Conservation (phyloP, 1,284 basidiomycete genomes). For the Microbotryum violaceum region DNA sequence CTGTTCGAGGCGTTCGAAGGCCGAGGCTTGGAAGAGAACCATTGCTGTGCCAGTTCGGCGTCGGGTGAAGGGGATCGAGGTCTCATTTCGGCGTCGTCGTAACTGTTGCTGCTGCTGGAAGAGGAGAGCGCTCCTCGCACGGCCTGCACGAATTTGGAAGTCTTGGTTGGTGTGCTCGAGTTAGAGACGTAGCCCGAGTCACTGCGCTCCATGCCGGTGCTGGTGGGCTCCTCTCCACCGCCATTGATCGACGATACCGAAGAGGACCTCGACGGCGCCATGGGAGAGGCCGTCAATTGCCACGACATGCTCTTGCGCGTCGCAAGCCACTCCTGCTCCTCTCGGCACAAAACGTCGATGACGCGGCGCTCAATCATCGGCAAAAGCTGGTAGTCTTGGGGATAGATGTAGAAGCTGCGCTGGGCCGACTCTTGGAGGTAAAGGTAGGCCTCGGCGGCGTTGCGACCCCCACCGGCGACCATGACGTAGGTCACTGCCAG, state of each 20-base stretch:
- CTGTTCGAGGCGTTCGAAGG: conserved; percentile 41
- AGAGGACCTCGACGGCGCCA: too few species aligned
- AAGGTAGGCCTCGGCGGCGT: conserved; percentile 76
- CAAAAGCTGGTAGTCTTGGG: conserved; percentile 50
- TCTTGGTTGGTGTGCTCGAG: background rate
- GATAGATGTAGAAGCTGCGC: conserved; percentile 83
- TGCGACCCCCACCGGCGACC: conserved; percentile 51
- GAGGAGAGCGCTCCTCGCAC: conserved; percentile 7
- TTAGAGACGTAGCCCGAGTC: conserved; percentile 23
- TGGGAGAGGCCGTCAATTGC: too few species aligned
- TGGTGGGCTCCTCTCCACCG: conserved; percentile 4
- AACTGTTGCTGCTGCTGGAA: background rate
- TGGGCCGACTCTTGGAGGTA: conserved; percentile 58
- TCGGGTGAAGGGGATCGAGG: too few species aligned
- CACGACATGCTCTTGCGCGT: background rate
- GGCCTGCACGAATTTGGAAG: background rate
- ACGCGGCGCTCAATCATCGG: conserved; percentile 22
- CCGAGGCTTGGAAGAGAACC: background rate
- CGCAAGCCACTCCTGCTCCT: conserved; percentile 21
- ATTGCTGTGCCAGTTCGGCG: too few species aligned
- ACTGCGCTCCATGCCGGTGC: conserved; percentile 25
- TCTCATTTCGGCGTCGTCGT: too few species aligned
- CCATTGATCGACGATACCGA: too few species aligned
- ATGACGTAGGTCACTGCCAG: conserved; percentile 83
- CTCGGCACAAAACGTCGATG: conserved; percentile 12